Percentiles rank a stretch among this genome's conserved stretches.
Evolutionary conservation across 768 basidiomycete species (phyloP).

Genomic region (Dioszegia crocea): DNA sequence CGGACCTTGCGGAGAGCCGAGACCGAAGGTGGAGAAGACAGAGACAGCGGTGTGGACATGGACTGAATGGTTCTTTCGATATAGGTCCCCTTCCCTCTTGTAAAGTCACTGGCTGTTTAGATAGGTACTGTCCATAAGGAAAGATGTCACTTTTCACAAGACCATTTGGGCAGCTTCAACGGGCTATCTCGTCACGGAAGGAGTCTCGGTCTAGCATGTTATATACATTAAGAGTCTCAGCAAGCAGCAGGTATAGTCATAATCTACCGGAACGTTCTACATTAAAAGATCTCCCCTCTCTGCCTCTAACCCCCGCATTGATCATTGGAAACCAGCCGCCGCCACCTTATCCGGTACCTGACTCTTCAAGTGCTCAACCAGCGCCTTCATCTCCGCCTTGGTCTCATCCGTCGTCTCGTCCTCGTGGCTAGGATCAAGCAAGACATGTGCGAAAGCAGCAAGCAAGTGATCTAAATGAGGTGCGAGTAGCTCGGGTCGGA

Average conservation of each 20-base stretch:
- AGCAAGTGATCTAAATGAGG: conserved; percentile 76
- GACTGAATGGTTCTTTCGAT: no score
- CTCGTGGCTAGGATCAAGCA: conserved; percentile 63
- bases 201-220: background rate
- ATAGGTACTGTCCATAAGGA: no score
- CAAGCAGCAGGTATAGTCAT: background rate
- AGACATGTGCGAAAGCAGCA: conserved; percentile 70
- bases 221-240: background rate
- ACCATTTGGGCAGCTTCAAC: no score
- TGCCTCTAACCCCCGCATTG: background rate
- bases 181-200: no score
- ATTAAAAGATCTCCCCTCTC: background rate
- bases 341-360: conserved; percentile 75
- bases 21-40: no score
- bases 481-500: conserved; percentile 64
- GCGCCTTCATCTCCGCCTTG: conserved; percentile 66
- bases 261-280: background rate
- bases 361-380: conserved; percentile 67
- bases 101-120: no score
- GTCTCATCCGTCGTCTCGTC: conserved; percentile 80
- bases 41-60: no score
- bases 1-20: no score
- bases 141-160: no score
- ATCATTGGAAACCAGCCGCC: conserved; percentile 59
- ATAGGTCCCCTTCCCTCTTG: no score